phyloP scores from a whole-genome alignment of 1,139 yeast species.

The Yamadazyma blattariae region DNA sequence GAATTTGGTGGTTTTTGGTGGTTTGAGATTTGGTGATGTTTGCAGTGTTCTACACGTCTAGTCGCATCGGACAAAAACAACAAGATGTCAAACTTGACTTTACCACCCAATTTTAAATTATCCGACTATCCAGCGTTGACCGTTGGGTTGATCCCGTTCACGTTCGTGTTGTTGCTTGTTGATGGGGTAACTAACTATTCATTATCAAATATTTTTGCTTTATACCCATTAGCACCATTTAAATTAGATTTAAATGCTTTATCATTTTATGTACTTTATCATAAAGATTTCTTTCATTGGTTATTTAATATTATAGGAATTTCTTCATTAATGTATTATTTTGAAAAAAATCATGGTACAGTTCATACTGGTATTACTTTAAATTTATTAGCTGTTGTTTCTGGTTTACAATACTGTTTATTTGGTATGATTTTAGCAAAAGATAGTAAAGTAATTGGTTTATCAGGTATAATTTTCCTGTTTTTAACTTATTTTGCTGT shows the following conservation, averaged over 20 bases:
- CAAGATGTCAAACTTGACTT: no score
- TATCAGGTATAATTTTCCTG: slow-evolving; percentile 76
- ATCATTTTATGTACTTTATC: slow-evolving; percentile 76
- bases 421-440: slow-evolving; percentile 56
- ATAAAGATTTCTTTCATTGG: slow-evolving; percentile 60
- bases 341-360: slow-evolving; percentile 79
- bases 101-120: slow-evolving; percentile 2
- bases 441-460: slow-evolving; percentile 56
- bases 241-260: slow-evolving; percentile 59
- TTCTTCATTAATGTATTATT: slow-evolving; percentile 60
- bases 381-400: slow-evolving; percentile 66
- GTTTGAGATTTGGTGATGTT: no score
- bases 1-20: no score
- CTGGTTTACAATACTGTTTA: slow-evolving; percentile 65
- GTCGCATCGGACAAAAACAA: no score
- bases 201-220: slow-evolving; percentile 23
- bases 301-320: slow-evolving; percentile 59
- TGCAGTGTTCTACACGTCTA: no score
- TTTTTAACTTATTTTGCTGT: slow-evolving; percentile 63
- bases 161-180: slow-evolving; percentile 35
- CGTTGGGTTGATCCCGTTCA: slow-evolving; percentile 60
- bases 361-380: slow-evolving; percentile 82
- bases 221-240: slow-evolving; percentile 58
- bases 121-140: slow-evolving; percentile 59
- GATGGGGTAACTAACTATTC: slow-evolving; percentile 20